Base-by-base conservation (phyloP, 2,329 filamentous ascomycete species). In the Xylaria sp. region DNA sequence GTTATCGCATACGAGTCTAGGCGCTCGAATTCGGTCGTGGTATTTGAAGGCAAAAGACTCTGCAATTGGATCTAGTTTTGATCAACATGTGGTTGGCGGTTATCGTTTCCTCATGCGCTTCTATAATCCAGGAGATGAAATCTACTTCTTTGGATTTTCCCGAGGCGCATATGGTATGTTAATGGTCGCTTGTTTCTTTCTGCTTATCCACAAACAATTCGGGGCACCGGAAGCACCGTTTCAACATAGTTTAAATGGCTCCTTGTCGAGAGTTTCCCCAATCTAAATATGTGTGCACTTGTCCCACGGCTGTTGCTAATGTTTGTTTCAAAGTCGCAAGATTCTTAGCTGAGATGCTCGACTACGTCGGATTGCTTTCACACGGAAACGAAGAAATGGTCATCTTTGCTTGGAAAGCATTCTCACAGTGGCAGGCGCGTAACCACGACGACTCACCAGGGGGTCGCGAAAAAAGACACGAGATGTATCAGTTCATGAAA, bases 331-430 rank as follows among this genome's bases (percentile, higher is more conserved):
- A 40, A 72, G 91, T 92, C 51, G 91, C 91, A 0, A 87, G 91
- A 2, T 93, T 93, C 75, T 81, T 93, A 0, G 92, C 93, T 0
- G 92, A 96, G 76, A 95, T 95, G 93, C 85, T 96, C 6, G 92
- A 96, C 75, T 90, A 92, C 73, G 90, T 96, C 63, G 93, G 93
- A 1, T 84, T 97, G 0, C 84, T 97, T 16, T 91, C 90, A 13
- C 90, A 92, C 60, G 93, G 93, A 12, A 97, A 97, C 74, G 92
- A 97, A 76, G 93, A 96, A 73, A 91, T 96, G 89, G 89, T 93
- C 60, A 85, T 87, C 3, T 97, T 97, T 77, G 93, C 92, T 0
- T 96, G 93, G 92, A 94, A 92, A 77, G 90, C 91, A 0, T 94
- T 93, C 75, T 87, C 90, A 8, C 88, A 90, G 76, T 93, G 91